Conservation (phyloP, 164 flowering plant genomes). For the Vitis labrusca region DNA sequence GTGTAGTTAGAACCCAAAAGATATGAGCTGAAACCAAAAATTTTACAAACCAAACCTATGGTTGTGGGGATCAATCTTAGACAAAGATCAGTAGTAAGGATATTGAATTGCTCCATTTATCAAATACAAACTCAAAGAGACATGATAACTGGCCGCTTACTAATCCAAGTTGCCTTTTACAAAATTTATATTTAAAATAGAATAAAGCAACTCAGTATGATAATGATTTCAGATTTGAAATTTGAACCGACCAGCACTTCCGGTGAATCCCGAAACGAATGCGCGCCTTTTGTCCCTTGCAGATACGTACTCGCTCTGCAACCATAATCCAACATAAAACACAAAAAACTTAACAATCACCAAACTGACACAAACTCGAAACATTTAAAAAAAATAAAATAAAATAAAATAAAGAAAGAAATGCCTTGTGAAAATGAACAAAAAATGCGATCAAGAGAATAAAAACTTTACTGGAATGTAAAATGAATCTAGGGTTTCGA, state of each 20-base stretch:
- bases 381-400: background rate
- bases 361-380: background rate
- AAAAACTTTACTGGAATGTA: too few species aligned
- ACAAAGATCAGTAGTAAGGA: too few species aligned
- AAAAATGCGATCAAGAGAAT: background rate
- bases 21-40: too few species aligned
- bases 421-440: background rate
- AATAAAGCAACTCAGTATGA: background rate
- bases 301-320: conserved; percentile 96
- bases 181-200: background rate
- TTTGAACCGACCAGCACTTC: conserved; percentile 82
- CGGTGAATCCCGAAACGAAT: conserved; percentile 93
- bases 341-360: background rate
- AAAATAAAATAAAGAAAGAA: background rate
- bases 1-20: too few species aligned
- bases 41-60: too few species aligned
- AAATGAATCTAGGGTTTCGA: too few species aligned
- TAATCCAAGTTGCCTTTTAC: too few species aligned
- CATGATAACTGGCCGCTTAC: too few species aligned
- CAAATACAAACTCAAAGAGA: too few species aligned
- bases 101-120: too few species aligned
- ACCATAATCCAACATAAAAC: background rate
- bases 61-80: too few species aligned
- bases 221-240: too few species aligned
- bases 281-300: conserved; percentile 80